Conservation (phyloP, 805 yeast species). For the Cephaloascus fragrans region DNA sequence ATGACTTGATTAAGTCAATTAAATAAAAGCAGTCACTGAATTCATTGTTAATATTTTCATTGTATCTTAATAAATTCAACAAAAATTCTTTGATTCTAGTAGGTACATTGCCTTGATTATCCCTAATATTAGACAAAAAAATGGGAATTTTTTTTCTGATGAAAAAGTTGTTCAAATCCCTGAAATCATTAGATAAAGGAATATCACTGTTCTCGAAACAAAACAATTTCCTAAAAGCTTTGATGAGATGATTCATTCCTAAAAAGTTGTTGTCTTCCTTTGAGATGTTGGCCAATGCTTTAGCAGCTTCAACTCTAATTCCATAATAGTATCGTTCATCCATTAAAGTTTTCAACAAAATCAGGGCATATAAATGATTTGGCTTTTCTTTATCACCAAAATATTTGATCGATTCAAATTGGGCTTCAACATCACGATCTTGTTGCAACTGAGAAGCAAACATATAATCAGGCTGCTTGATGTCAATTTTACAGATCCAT, state of each 20-base stretch:
- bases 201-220: constrained; percentile 57
- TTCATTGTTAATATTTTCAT: constrained; percentile 74
- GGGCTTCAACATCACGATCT: constrained; percentile 96
- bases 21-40: constrained; percentile 69
- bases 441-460: constrained; percentile 87
- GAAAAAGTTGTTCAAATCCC: constrained; percentile 57
- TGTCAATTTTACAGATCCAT: constrained; percentile 79
- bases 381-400: constrained; percentile 58
- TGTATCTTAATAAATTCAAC: constrained; percentile 65
- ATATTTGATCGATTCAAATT: constrained; percentile 67
- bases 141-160: constrained; percentile 60
- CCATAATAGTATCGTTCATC: constrained; percentile 86
- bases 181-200: constrained; percentile 77
- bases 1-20: constrained; percentile 42
- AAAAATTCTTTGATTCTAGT: constrained; percentile 49
- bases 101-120: constrained; percentile 54
- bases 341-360: constrained; percentile 69
- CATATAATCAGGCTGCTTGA: constrained; percentile 93
- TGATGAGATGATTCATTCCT: constrained; percentile 65
- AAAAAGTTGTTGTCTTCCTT: constrained; percentile 49
- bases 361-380: constrained; percentile 58
- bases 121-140: constrained; percentile 51
- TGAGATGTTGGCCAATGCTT: constrained; percentile 63
- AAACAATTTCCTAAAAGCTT: constrained; percentile 56
- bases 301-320: constrained; percentile 78